Percentiles rank a stretch among this genome's conserved stretches.
These are phyloP conservation scores for Mortierella sp. DNA, from an alignment of 371 early-diverging fungal genomes.

Conservation along the genomic window DNA sequence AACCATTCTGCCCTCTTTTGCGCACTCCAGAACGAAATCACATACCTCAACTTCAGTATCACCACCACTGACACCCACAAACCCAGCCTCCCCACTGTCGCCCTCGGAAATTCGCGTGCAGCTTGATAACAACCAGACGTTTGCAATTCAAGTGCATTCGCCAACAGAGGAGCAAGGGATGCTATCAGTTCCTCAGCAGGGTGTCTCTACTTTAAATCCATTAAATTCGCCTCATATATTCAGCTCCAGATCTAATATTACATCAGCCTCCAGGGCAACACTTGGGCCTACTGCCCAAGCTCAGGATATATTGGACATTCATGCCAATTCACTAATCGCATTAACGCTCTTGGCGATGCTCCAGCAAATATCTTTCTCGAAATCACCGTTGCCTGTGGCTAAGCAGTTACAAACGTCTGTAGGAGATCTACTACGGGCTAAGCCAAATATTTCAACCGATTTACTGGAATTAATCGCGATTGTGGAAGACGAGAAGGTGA, in stretches of 20 bases:
- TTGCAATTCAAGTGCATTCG: conserved; percentile 56
- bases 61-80: conserved; percentile 7
- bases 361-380: conserved; percentile 39
- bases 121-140: conserved; percentile 49
- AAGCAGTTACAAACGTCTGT: conserved; percentile 67
- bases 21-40: conserved; percentile 26
- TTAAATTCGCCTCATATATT: conserved; percentile 23
- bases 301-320: conserved; percentile 35
- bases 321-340: conserved; percentile 40
- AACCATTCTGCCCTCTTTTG: conserved; percentile 48
- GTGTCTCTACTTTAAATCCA: conserved; percentile 2
- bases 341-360: conserved; percentile 38
- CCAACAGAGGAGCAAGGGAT: conserved; percentile 51
- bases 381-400: conserved; percentile 45
- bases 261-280: conserved; percentile 16
- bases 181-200: conserved; percentile 24
- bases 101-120: conserved; percentile 54
- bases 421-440: conserved; percentile 62
- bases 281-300: conserved; percentile 19
- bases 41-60: conserved; percentile 1
- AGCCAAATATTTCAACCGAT: conserved; percentile 68
- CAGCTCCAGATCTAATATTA: conserved; percentile 28
- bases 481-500: conserved; percentile 50
- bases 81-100: conserved; percentile 23
- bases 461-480: conserved; percentile 65